These are phyloP conservation scores for Erythrophleum ivorense DNA, from an alignment of 331 rosid species.

Conservation along the genomic window DNA sequence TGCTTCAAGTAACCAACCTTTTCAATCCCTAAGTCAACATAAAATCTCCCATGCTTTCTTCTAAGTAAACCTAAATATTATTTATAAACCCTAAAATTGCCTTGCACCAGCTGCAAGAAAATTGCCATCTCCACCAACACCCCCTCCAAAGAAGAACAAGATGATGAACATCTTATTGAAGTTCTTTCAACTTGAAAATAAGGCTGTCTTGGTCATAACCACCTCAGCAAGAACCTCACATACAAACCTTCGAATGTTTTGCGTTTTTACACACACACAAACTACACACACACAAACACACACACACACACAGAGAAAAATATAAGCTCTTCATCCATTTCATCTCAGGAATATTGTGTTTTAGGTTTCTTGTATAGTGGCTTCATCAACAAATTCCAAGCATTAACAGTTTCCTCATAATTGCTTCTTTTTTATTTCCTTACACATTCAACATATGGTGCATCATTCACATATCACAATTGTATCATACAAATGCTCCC, in stretches of 20 bases:
- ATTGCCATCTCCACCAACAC: neutral
- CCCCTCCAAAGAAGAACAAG: neutral
- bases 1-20: constrained; percentile 8
- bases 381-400: neutral
- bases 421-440: neutral
- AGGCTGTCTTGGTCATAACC: neutral
- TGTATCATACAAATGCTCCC: constrained; percentile 1
- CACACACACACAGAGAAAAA: neutral
- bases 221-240: neutral
- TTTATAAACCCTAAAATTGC: neutral
- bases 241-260: neutral
- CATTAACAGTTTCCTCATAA: neutral
- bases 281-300: too few species aligned
- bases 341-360: neutral
- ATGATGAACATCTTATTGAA: neutral
- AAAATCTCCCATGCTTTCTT: neutral
- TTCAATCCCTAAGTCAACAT: neutral
- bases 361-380: neutral
- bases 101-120: neutral
- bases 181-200: neutral
- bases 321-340: neutral
- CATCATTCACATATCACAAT: neutral
- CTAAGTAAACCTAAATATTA: neutral
- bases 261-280: neutral
- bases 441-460: neutral